Evolutionary conservation across 352 stramenopile species (phyloP), one percentile per base, ranked within the genome.

Genomic region (Phytophthora boehmeriae): DNA sequence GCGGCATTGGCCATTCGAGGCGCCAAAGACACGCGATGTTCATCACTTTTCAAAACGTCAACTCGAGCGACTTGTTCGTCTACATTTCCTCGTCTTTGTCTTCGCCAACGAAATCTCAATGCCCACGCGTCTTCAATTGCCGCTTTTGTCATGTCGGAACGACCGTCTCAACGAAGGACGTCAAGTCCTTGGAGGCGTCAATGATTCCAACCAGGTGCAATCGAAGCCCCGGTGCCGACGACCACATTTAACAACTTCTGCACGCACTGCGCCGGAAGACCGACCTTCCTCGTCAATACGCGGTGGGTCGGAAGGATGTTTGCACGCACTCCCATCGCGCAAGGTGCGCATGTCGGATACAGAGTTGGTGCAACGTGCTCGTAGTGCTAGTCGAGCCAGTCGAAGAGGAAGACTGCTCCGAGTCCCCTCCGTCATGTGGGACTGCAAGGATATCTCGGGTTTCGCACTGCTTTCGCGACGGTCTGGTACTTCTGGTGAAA

Each of bases 361-460:
- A 5, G 67, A 76, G 23, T 46, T 79, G 38, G 67, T 76, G 25
- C 63, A 66, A 11, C 71, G 71, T 1, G 67, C 64, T n/a, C 58
- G 57, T 8, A 60, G 39, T 10, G 60, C 68, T 1, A 76, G 46
- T 44, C 44, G 28, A 4, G 44, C 30, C 8, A 76, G 63, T 59
- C 63, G 48, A 10, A 55, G 50, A 36, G 55, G 51, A 4, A 49
- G 68, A 16, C 41, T 73, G 1, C 34, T 72, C 6, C 49, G 43
- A 10, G 44, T 64, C 1, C 63, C 65, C 6, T 73, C 67, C 9
- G 56, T 71, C 13, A 74, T 69, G 63, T 71, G 64, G 59, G 63
- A 71, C 38, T 74, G 61, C 50, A 79, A 75, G 43, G 59, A 71
- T 6, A 54, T 79, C 8, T 66, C 67, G 5, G 59, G 63, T 3